Conservation (phyloP, 345 rosid genomes). For the Kernera saxatilis region DNA sequence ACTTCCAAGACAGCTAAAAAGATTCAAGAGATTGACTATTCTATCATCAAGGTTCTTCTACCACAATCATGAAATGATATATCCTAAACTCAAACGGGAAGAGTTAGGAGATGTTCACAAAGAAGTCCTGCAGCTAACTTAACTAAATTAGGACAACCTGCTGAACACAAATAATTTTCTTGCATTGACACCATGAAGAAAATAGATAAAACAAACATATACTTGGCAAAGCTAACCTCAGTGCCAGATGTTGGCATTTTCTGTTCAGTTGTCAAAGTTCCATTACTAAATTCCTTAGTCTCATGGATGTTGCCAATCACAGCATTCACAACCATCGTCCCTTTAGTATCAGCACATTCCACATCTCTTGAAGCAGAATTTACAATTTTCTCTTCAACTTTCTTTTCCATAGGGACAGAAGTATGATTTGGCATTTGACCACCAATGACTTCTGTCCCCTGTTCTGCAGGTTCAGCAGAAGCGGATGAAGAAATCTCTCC, state of each 20-base stretch:
- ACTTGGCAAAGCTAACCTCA: conserved; percentile 13
- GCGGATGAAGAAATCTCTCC: conserved; percentile 7
- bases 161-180: not conserved
- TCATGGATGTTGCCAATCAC: not conserved
- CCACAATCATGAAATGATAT: not conserved
- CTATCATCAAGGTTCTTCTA: not conserved
- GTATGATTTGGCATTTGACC: conserved; percentile 5
- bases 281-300: conserved; percentile 20
- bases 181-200: not conserved
- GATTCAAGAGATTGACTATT: not conserved
- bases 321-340: not conserved
- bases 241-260: conserved; percentile 1
- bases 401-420: not conserved
- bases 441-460: conserved; percentile 4
- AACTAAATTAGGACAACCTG: conserved; percentile 4
- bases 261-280: conserved; percentile 3
- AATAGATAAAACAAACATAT: not conserved
- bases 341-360: conserved; percentile 8
- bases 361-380: conserved; percentile 17
- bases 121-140: not conserved
- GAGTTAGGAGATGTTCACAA: not conserved
- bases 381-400: conserved; percentile 1
- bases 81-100: not conserved
- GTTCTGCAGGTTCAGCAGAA: conserved; percentile 11
- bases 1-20: not conserved